Evolutionary conservation across 2,329 filamentous ascomycete genomes (phyloP).

Genomic region (Penicillium sp.): DNA sequence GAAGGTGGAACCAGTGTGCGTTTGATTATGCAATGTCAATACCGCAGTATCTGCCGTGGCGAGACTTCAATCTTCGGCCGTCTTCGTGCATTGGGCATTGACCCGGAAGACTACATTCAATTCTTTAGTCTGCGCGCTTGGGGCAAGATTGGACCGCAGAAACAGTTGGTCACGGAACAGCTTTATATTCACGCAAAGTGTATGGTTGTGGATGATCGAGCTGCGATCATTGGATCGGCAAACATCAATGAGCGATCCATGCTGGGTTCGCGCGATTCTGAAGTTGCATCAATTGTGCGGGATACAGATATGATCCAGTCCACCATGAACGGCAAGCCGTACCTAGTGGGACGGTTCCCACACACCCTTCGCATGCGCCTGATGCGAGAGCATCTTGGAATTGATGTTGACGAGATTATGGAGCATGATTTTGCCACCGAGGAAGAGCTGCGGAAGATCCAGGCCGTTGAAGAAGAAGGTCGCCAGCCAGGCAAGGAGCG

Average conservation of each 20-base stretch:
- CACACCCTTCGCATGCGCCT: slow-evolving; percentile 90
- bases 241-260: slow-evolving; percentile 99
- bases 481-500: slow-evolving; percentile 24
- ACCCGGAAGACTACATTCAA: slow-evolving; percentile 92
- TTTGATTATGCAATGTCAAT: slow-evolving; percentile 96
- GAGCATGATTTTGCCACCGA: slow-evolving; percentile 76
- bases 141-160: slow-evolving; percentile 84
- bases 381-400: slow-evolving; percentile 95
- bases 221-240: slow-evolving; percentile 92
- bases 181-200: slow-evolving; percentile 98
- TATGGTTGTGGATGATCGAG: slow-evolving; percentile 92
- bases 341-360: slow-evolving; percentile 87
- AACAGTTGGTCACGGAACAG: slow-evolving; percentile 88
- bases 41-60: slow-evolving; percentile 91
- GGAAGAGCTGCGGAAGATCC: slow-evolving; percentile 64
- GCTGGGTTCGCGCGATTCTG: slow-evolving; percentile 88
- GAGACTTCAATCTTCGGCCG: slow-evolving; percentile 90
- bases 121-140: slow-evolving; percentile 93
- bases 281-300: slow-evolving; percentile 85
- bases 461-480: slow-evolving; percentile 57
- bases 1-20: slow-evolving; percentile 93
- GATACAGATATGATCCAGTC: slow-evolving; percentile 93
- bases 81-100: slow-evolving; percentile 76
- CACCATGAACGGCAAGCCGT: slow-evolving; percentile 86
- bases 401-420: slow-evolving; percentile 89